phyloP scores from a whole-genome alignment of 1,284 basidiomycete genomes.

The Irpex lacteus region DNA sequence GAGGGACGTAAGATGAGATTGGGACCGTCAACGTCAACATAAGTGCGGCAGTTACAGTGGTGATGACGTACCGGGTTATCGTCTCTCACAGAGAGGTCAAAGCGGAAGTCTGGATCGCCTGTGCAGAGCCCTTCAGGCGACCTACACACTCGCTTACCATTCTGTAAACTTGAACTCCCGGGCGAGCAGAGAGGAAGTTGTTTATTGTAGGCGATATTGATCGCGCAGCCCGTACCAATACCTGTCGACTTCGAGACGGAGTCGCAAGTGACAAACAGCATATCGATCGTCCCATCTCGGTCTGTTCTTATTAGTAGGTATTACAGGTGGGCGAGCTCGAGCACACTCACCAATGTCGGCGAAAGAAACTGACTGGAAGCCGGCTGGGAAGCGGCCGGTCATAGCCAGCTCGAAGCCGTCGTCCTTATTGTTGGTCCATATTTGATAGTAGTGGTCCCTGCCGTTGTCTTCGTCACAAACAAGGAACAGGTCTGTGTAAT shows the following conservation, averaged over 20 bases:
- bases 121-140: conserved; percentile 80
- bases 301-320: conserved; percentile 43
- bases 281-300: conserved; percentile 94
- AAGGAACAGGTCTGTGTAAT: conserved; percentile 76
- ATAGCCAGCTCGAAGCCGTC: conserved; percentile 73
- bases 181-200: conserved; percentile 82
- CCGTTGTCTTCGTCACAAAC: conserved; percentile 68
- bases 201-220: conserved; percentile 94
- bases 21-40: background rate
- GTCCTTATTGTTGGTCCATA: conserved; percentile 87
- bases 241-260: conserved; percentile 66
- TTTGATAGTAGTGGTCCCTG: conserved; percentile 70
- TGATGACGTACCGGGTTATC: conserved; percentile 55
- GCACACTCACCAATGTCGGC: conserved; percentile 80
- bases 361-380: conserved; percentile 81
- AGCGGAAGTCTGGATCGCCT: conserved; percentile 79
- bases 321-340: no score
- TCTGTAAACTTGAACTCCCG: conserved; percentile 42
- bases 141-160: conserved; percentile 64
- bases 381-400: conserved; percentile 70
- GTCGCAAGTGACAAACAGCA: conserved; percentile 87
- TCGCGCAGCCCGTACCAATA: conserved; percentile 70
- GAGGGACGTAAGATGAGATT: no score
- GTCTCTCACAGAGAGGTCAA: conserved; percentile 57
- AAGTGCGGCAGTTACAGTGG: background rate